Percentiles rank a stretch among this genome's conserved stretches.
phyloP scores from a whole-genome alignment of 2,329 filamentous ascomycete species.

The Coniochaeta sp. region DNA sequence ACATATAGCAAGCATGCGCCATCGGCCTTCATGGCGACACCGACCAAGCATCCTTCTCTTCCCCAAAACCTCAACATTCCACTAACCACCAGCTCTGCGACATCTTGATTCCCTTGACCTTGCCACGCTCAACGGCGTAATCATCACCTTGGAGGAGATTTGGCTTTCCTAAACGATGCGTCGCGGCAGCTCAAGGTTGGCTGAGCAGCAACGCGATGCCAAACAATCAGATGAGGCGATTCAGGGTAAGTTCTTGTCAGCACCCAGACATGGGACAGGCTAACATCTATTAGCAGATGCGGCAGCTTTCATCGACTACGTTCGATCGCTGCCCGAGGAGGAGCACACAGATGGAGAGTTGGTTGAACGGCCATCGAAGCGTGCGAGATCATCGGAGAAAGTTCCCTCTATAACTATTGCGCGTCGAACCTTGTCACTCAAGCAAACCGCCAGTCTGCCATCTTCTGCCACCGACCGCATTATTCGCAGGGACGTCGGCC shows the following conservation, averaged over 20 bases:
- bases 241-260: not conserved
- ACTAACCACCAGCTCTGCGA: too few species aligned
- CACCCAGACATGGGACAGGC: not conserved
- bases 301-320: not conserved
- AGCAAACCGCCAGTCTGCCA: not conserved
- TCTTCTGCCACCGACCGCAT: not conserved
- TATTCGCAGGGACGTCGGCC: not conserved
- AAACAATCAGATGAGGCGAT: too few species aligned
- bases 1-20: too few species aligned
- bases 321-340: not conserved
- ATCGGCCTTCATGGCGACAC: too few species aligned
- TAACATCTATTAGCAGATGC: not conserved
- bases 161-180: too few species aligned
- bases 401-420: conserved; percentile 11
- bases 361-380: conserved; percentile 11
- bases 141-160: too few species aligned
- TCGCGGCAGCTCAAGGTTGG: too few species aligned
- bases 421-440: conserved; percentile 9
- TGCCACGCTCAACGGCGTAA: too few species aligned
- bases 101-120: too few species aligned
- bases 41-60: too few species aligned
- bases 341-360: not conserved
- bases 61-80: too few species aligned
- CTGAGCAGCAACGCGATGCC: too few species aligned
- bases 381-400: conserved; percentile 6